These are phyloP conservation scores for Aspergillus spinulosporus DNA, from an alignment of 2,329 filamentous ascomycete species.

Conservation along the genomic window DNA sequence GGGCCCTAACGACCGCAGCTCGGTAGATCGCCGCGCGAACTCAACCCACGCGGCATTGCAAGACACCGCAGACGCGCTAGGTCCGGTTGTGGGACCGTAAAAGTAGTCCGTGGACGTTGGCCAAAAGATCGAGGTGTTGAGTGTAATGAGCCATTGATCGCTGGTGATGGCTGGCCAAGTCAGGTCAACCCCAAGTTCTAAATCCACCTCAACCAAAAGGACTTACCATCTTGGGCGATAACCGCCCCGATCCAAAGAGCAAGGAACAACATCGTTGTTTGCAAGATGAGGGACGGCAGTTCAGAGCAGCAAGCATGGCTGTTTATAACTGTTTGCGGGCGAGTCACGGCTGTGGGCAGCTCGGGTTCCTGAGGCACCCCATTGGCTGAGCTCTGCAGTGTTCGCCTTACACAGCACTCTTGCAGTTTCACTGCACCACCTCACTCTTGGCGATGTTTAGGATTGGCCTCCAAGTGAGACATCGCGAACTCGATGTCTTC, in stretches of 20 bases:
- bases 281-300: neutral
- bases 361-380: neutral
- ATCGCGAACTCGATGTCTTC: neutral
- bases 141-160: constrained; percentile 34
- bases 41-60: constrained; percentile 26
- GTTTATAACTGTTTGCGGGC: neutral
- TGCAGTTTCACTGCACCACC: constrained; percentile 11
- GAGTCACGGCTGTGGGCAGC: neutral
- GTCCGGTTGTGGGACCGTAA: constrained; percentile 26
- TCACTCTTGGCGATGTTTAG: constrained; percentile 7
- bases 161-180: constrained; percentile 17
- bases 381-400: constrained; percentile 6
- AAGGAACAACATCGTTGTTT: constrained; percentile 2
- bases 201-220: neutral
- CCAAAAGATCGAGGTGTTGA: constrained; percentile 26
- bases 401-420: neutral
- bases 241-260: neutral
- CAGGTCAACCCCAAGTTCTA: neutral
- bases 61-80: constrained; percentile 21
- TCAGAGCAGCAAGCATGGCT: neutral
- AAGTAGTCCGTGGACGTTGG: constrained; percentile 28
- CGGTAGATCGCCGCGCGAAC: constrained; percentile 18
- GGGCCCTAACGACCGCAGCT: constrained; percentile 20
- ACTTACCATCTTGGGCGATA: constrained; percentile 9
- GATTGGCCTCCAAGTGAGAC: constrained; percentile 13